Conservation (phyloP, 2,329 filamentous ascomycete genomes). For the Onygenales sp. region DNA sequence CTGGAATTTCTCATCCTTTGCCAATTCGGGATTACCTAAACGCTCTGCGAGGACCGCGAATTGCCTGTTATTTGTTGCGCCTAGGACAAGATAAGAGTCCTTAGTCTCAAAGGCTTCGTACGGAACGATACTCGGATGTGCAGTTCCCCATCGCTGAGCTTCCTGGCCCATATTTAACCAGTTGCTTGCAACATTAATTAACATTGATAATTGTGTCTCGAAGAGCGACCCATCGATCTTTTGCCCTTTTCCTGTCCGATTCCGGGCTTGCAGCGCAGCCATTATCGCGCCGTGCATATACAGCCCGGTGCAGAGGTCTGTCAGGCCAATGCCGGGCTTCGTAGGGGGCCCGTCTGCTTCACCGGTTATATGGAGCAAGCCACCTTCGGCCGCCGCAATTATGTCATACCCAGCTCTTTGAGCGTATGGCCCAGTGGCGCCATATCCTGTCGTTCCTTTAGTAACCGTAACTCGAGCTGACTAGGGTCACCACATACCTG, state of each 20-base stretch:
- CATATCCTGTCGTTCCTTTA: conserved; percentile 22
- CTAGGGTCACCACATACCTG: conserved; percentile 19
- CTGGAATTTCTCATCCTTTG: conserved; percentile 48
- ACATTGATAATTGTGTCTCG: conserved; percentile 32
- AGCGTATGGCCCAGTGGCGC: conserved; percentile 32
- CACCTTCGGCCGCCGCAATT: conserved; percentile 36
- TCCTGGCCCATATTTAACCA: conserved; percentile 33
- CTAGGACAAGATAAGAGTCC: conserved; percentile 61
- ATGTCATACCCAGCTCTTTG: conserved; percentile 37
- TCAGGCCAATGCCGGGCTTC: conserved; percentile 34
- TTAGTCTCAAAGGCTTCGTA: conserved; percentile 53
- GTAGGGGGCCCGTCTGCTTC: conserved; percentile 32
- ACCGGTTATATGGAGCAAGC: conserved; percentile 37
- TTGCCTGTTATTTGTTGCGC: conserved; percentile 62
- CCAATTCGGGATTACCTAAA: conserved; percentile 51
- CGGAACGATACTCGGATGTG: conserved; percentile 39
- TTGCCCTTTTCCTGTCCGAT: conserved; percentile 31
- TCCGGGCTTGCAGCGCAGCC: conserved; percentile 31
- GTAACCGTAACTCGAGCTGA: neutral
- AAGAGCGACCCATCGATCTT: conserved; percentile 38
- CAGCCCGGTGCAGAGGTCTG: conserved; percentile 37
- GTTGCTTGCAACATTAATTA: conserved; percentile 34
- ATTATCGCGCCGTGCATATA: conserved; percentile 39
- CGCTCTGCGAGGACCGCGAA: conserved; percentile 57
- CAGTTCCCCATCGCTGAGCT: conserved; percentile 36